Percentiles rank a stretch among this genome's conserved stretches.
These are phyloP conservation scores for Hevea brasiliensis DNA, from an alignment of 345 rosid species.

Conservation along the genomic window DNA sequence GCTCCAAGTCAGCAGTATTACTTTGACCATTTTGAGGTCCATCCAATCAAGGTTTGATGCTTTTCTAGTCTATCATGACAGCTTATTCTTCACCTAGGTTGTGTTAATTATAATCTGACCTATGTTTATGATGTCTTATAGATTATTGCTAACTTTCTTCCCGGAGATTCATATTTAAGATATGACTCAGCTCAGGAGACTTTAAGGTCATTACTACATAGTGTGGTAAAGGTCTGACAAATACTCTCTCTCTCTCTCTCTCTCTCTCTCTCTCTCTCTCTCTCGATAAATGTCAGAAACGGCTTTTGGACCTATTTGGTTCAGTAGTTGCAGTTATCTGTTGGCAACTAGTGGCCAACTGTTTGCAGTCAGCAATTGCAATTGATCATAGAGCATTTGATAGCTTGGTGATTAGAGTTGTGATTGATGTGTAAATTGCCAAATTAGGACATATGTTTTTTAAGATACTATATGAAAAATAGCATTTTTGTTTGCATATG, in stretches of 20 bases:
- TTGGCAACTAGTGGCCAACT: too few species aligned
- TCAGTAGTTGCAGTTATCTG: too few species aligned
- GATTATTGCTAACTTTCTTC: slow-evolving; percentile 82
- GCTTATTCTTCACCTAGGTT: slow-evolving; percentile 5
- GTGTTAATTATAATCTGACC: slow-evolving; percentile 17
- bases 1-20: slow-evolving; percentile 72
- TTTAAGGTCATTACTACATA: slow-evolving; percentile 80
- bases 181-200: slow-evolving; percentile 90
- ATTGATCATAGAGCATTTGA: too few species aligned
- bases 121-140: slow-evolving; percentile 30
- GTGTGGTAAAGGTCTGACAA: slow-evolving; percentile 76
- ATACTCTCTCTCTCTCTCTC: not conserved
- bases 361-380: too few species aligned
- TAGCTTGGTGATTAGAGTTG: too few species aligned
- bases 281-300: slow-evolving; percentile 1
- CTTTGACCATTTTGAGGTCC: slow-evolving; percentile 93
- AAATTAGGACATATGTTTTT: too few species aligned
- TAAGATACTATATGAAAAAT: too few species aligned
- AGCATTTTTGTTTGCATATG: too few species aligned
- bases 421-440: too few species aligned
- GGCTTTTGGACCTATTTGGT: not conserved
- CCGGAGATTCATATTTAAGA: slow-evolving; percentile 81
- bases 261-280: not conserved
- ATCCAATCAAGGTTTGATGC: slow-evolving; percentile 77
- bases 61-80: slow-evolving; percentile 3